Conservation (phyloP, 306 rosid genomes). For the Datisca glomerata region DNA sequence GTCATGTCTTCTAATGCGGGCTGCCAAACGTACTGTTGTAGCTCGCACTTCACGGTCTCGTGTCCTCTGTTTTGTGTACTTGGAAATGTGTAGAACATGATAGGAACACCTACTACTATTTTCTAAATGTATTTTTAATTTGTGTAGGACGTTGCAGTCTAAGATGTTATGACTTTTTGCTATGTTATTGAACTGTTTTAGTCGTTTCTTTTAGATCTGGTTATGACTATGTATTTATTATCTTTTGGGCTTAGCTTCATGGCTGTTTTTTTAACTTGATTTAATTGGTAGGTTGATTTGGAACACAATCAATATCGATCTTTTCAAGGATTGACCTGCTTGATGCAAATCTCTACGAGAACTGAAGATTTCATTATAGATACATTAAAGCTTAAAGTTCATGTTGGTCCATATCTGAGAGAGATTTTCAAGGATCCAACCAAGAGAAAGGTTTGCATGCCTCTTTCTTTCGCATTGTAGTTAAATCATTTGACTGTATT, state of each 20-base stretch:
- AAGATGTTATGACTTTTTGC: neutral
- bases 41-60: no score
- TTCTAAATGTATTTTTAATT: no score
- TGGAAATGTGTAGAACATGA: no score
- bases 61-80: no score
- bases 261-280: neutral
- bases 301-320: constrained; percentile 95
- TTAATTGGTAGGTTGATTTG: constrained; percentile 64
- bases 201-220: neutral
- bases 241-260: neutral
- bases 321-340: constrained; percentile 92
- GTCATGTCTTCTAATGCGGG: no score
- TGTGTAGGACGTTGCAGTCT: no score
- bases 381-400: constrained; percentile 78
- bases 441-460: constrained; percentile 64
- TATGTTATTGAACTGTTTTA: neutral
- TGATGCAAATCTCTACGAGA: constrained; percentile 95
- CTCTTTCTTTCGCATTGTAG: neutral
- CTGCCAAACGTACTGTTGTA: no score
- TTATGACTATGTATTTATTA: neutral
- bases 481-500: constrained; percentile 4
- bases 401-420: constrained; percentile 82
- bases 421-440: constrained; percentile 84
- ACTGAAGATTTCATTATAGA: constrained; percentile 85
- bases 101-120: no score